Conservation (phyloP, 768 basidiomycete genomes). For the Leccinum subgranulosum region DNA sequence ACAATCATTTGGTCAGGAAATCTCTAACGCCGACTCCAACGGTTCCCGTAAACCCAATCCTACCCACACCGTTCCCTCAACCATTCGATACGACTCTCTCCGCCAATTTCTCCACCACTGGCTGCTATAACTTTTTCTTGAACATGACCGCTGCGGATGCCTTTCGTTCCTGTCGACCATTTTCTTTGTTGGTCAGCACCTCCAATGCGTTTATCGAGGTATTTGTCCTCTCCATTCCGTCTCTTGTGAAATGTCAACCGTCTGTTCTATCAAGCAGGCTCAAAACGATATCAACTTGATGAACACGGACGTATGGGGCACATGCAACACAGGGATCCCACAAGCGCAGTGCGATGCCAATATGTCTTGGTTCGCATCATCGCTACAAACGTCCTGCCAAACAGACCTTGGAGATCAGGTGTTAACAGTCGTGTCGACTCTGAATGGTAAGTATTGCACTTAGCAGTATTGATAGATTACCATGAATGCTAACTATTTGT, state of each 20-base stretch:
- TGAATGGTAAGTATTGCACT: slow-evolving; percentile 44
- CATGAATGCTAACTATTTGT: not conserved
- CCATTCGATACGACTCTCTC: slow-evolving; percentile 63
- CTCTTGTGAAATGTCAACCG: not conserved
- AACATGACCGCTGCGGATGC: slow-evolving; percentile 64
- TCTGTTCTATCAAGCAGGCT: slow-evolving; percentile 43
- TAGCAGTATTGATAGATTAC: not conserved
- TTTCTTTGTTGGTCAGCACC: slow-evolving; percentile 59
- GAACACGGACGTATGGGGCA: slow-evolving; percentile 74
- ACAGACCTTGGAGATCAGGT: slow-evolving; percentile 54
- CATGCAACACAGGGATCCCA: slow-evolving; percentile 60
- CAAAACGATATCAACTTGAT: slow-evolving; percentile 59
- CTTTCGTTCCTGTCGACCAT: slow-evolving; percentile 74
- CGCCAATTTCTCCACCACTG: slow-evolving; percentile 60
- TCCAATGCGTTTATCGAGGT: slow-evolving; percentile 58
- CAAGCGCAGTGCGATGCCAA: slow-evolving; percentile 56
- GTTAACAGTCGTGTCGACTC: slow-evolving; percentile 48
- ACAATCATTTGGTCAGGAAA: slow-evolving; percentile 9
- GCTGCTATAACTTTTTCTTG: slow-evolving; percentile 68
- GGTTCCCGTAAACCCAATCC: slow-evolving; percentile 36
- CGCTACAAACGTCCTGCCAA: slow-evolving; percentile 49
- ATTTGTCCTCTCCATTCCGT: slow-evolving; percentile 17
- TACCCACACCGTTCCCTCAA: slow-evolving; percentile 79
- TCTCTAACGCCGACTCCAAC: slow-evolving; percentile 21
- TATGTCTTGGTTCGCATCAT: slow-evolving; percentile 60